Percentiles rank a stretch among this genome's conserved stretches.
These are phyloP conservation scores for Trichoderma orchidacearum DNA, from an alignment of 495 filamentous ascomycete genomes.

Conservation along the genomic window DNA sequence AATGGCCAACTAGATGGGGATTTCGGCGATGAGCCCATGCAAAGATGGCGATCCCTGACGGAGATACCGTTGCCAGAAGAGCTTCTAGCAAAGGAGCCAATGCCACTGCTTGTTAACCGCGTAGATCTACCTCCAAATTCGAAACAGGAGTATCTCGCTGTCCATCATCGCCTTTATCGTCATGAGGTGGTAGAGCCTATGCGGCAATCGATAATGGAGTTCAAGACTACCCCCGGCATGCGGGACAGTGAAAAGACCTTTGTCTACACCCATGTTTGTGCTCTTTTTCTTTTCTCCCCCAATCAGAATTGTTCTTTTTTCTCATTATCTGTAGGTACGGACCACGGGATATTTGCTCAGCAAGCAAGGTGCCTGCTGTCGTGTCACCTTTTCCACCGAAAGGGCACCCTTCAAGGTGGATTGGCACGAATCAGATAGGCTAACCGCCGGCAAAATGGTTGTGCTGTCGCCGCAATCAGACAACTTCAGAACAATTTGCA, in stretches of 20 bases:
- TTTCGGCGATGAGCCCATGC: too few relatives aligned
- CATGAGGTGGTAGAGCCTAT: conserved; percentile 49
- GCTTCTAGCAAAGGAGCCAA: conserved; percentile 21
- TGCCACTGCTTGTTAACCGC: conserved; percentile 20
- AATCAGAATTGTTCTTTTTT: background rate
- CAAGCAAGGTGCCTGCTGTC: conserved; percentile 46
- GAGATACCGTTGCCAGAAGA: conserved; percentile 27
- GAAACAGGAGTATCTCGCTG: conserved; percentile 40
- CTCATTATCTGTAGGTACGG: conserved; percentile 38
- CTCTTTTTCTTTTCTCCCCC: background rate
- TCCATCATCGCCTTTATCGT: conserved; percentile 54
- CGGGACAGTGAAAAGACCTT: conserved; percentile 42
- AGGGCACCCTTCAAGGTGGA: conserved; percentile 54
- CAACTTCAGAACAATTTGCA: conserved; percentile 49
- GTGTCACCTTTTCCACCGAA: conserved; percentile 56
- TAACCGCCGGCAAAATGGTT: conserved; percentile 56
- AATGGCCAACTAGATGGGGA: too few relatives aligned
- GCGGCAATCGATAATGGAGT: conserved; percentile 39
- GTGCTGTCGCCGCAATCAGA: conserved; percentile 54
- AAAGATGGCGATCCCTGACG: conserved; percentile 30
- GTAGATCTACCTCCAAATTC: conserved; percentile 24
- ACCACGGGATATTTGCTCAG: conserved; percentile 50
- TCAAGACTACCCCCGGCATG: conserved; percentile 29
- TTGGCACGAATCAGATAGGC: conserved; percentile 64
- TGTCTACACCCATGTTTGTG: conserved; percentile 60